A percentile compares a stretch with the other conserved stretches of the same genome.
Conservation (phyloP, 495 filamentous ascomycete genomes). For the Hypoxylon crocopeplum region DNA sequence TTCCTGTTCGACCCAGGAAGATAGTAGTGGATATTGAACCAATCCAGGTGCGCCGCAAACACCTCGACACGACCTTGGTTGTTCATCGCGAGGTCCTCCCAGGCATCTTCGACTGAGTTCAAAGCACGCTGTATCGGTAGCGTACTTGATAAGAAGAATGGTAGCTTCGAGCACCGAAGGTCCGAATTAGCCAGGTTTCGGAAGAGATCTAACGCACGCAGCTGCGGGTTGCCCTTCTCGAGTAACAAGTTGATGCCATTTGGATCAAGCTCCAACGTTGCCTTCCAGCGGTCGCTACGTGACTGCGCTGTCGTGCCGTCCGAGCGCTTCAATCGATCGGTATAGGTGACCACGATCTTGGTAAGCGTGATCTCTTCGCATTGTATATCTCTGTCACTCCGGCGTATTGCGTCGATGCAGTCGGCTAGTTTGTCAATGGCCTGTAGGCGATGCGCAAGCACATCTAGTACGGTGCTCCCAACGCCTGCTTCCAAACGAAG, state of each 20-base stretch:
- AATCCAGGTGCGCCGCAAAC: slow-evolving; percentile 53
- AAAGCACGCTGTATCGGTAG: slow-evolving; percentile 74
- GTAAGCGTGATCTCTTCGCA: slow-evolving; percentile 65
- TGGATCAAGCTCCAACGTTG: slow-evolving; percentile 43
- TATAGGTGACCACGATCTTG: slow-evolving; percentile 69
- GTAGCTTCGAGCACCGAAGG: slow-evolving; percentile 41
- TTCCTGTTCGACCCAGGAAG: slow-evolving; percentile 32
- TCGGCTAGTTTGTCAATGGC: slow-evolving; percentile 69
- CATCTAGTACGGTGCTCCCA: slow-evolving; percentile 60
- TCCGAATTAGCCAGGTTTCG: slow-evolving; percentile 64
- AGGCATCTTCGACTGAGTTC: slow-evolving; percentile 58
- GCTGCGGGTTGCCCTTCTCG: slow-evolving; percentile 74
- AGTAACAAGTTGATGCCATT: slow-evolving; percentile 59
- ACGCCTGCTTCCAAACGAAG: slow-evolving; percentile 64
- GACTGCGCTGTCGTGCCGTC: slow-evolving; percentile 13
- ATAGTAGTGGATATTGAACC: slow-evolving; percentile 56
- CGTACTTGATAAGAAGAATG: slow-evolving; percentile 58
- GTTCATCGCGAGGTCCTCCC: slow-evolving; percentile 41
- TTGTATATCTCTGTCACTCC: slow-evolving; percentile 54
- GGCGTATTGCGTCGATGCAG: slow-evolving; percentile 66
- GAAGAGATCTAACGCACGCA: slow-evolving; percentile 71
- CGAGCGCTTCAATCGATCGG: slow-evolving; percentile 27
- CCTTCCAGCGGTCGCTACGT: slow-evolving; percentile 46
- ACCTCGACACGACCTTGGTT: slow-evolving; percentile 49
- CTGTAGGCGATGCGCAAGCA: slow-evolving; percentile 61